Conservation (phyloP, 2,329 filamentous ascomycete species). For the Davidsoniella australis region DNA sequence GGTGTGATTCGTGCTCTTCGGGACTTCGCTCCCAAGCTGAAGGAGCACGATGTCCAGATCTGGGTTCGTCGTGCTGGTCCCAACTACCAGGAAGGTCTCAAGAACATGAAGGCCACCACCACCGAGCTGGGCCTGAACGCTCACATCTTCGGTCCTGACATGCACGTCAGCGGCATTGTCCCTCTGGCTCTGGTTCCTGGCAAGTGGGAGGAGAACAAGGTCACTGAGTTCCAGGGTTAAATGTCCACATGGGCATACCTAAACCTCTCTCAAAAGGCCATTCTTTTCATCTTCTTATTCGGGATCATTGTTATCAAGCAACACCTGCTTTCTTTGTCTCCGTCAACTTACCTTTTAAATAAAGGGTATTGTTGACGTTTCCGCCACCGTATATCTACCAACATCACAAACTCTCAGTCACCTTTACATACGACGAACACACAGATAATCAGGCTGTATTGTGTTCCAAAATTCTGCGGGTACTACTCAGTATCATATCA, state of each 20-base stretch:
- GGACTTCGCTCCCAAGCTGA: constrained; percentile 68
- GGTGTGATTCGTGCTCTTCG: constrained; percentile 93
- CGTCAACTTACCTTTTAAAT: too few species aligned
- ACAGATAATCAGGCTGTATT: constrained; percentile 6
- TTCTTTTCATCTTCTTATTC: not conserved
- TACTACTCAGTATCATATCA: not conserved
- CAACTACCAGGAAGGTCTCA: constrained; percentile 99
- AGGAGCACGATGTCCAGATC: constrained; percentile 96
- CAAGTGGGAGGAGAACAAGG: constrained; percentile 43
- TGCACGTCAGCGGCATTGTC: constrained; percentile 96
- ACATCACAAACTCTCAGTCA: too few species aligned
- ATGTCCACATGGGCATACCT: not conserved
- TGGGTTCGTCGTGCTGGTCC: constrained; percentile 79
- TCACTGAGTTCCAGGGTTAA: constrained; percentile 44
- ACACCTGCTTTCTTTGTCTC: not conserved
- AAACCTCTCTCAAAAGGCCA: not conserved
- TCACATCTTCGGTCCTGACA: constrained; percentile 55
- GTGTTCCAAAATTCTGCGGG: constrained; percentile 9
- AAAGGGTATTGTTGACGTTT: too few species aligned
- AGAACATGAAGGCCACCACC: constrained; percentile 97
- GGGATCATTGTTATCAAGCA: not conserved
- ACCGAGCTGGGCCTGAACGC: constrained; percentile 71
- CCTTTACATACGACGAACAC: not conserved
- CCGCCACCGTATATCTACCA: too few species aligned
- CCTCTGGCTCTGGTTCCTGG: constrained; percentile 65